A percentile compares a stretch with the other conserved stretches of the same genome.
Conservation (phyloP, 345 rosid species). For the Murraya koenigii region DNA sequence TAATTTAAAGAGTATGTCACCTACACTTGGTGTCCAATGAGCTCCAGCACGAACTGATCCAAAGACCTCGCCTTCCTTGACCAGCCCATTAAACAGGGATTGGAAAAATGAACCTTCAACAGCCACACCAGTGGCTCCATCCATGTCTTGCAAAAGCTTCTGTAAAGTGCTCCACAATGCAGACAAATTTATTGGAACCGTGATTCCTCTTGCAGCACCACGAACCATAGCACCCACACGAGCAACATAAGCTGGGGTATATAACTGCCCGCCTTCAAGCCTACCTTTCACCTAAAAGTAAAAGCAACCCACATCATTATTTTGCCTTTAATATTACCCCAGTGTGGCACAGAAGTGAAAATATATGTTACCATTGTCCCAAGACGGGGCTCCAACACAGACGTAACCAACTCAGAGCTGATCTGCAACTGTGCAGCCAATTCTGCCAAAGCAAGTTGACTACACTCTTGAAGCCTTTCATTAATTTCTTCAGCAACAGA, state of each 20-base stretch:
- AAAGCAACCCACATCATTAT: constrained; percentile 12
- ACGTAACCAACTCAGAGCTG: constrained; percentile 77
- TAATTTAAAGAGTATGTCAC: constrained; percentile 24
- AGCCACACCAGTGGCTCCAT: constrained; percentile 81
- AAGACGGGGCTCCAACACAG: constrained; percentile 87
- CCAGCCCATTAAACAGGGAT: constrained; percentile 69
- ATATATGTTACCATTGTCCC: constrained; percentile 65
- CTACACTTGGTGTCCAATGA: constrained; percentile 94
- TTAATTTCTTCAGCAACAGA: constrained; percentile 86
- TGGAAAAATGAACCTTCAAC: constrained; percentile 84
- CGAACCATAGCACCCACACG: constrained; percentile 94
- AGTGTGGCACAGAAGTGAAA: not conserved
- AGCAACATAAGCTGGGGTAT: constrained; percentile 93
- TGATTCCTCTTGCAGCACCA: constrained; percentile 87
- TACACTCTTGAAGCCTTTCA: constrained; percentile 94
- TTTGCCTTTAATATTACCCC: constrained; percentile 3
- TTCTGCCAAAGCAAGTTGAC: constrained; percentile 88
- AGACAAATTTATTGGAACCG: constrained; percentile 81
- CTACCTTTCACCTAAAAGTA: constrained; percentile 78
- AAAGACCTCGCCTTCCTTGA: constrained; percentile 81
- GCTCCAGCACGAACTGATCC: constrained; percentile 97
- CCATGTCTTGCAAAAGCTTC: constrained; percentile 82
- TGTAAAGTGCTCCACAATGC: constrained; percentile 74
- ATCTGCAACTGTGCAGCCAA: constrained; percentile 85
- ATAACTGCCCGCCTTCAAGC: constrained; percentile 97